Conservation (phyloP, 2,329 filamentous ascomycete genomes). For the Paecilomyces formosus region DNA sequence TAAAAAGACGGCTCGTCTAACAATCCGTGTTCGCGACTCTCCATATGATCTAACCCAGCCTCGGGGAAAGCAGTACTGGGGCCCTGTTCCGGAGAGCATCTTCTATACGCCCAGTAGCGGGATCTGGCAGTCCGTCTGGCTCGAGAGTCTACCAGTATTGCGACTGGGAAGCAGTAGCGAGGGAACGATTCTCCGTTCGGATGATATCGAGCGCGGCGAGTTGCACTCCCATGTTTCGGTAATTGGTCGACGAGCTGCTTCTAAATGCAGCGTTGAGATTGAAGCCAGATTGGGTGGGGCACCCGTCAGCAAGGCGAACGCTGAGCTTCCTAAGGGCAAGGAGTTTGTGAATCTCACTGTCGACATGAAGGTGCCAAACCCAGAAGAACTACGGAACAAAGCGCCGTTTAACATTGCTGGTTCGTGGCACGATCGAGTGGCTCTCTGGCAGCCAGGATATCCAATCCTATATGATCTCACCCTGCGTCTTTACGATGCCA, state of each 20-base stretch:
- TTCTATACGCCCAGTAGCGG: constrained; percentile 66
- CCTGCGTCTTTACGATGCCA: constrained; percentile 43
- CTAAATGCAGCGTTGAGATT: constrained; percentile 44
- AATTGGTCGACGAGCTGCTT: constrained; percentile 23
- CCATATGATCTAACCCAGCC: constrained; percentile 58
- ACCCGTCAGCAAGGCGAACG: constrained; percentile 38
- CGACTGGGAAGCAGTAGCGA: constrained; percentile 52
- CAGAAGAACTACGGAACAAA: constrained; percentile 18
- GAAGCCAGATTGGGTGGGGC: constrained; percentile 46
- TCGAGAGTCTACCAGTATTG: constrained; percentile 46
- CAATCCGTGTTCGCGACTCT: constrained; percentile 55
- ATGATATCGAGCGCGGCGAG: constrained; percentile 44
- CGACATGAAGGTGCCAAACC: constrained; percentile 42
- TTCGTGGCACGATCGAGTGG: constrained; percentile 50
- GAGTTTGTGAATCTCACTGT: constrained; percentile 43
- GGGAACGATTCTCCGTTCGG: constrained; percentile 54
- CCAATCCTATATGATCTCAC: constrained; percentile 57
- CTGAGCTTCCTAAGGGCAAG: constrained; percentile 43
- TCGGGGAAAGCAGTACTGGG: constrained; percentile 62
- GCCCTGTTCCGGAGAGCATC: constrained; percentile 45
- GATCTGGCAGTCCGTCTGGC: constrained; percentile 69
- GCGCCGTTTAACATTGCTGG: constrained; percentile 35
- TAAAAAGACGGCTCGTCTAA: constrained; percentile 35
- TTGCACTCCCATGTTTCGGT: constrained; percentile 47
- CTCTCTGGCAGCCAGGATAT: constrained; percentile 59